A percentile compares a stretch with the other conserved stretches of the same genome.
Conservation (phyloP, 352 stramenopile species). For the Pythium insidiosum region DNA sequence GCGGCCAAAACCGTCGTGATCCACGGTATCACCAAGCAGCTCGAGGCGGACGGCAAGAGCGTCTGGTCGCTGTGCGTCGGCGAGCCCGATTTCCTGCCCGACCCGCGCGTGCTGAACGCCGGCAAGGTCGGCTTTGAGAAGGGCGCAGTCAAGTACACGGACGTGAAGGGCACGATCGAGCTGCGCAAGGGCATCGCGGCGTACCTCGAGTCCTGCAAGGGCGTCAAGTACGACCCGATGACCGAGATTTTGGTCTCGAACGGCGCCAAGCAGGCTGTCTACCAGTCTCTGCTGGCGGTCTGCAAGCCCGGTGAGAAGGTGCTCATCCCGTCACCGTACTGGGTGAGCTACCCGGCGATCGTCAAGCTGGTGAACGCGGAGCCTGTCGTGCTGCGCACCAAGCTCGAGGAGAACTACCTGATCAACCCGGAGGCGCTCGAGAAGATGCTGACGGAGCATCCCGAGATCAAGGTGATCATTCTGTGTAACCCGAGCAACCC, state of each 20-base stretch:
- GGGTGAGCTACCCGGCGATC: conserved; percentile 97
- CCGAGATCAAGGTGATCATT: conserved; percentile 87
- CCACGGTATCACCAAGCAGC: conserved; percentile 91
- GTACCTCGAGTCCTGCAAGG: conserved; percentile 90
- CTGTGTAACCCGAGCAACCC: conserved; percentile 97
- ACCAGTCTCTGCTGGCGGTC: conserved; percentile 90
- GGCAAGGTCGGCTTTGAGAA: conserved; percentile 53
- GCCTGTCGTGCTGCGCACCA: conserved; percentile 90
- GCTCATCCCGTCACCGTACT: conserved; percentile 94
- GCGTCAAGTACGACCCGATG: conserved; percentile 80
- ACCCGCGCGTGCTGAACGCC: conserved; percentile 86
- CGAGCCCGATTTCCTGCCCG: conserved; percentile 93
- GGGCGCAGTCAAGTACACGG: conserved; percentile 93
- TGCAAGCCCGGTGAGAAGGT: conserved; percentile 90
- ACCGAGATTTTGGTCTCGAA: conserved; percentile 95
- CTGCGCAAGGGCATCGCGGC: conserved; percentile 85
- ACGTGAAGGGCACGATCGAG: conserved; percentile 87
- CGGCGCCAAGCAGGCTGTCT: conserved; percentile 94
- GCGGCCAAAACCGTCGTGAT: conserved; percentile 91
- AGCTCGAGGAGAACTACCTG: conserved; percentile 86
- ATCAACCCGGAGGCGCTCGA: conserved; percentile 82
- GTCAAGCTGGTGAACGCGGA: conserved; percentile 86
- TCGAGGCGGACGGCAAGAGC: conserved; percentile 88
- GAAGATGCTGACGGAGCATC: conserved; percentile 52
- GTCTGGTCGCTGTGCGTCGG: conserved; percentile 93